A percentile compares a stretch with the other conserved stretches of the same genome.
phyloP scores from a whole-genome alignment of 2,329 filamentous ascomycete species.

The Arthrobotrys conoides region DNA sequence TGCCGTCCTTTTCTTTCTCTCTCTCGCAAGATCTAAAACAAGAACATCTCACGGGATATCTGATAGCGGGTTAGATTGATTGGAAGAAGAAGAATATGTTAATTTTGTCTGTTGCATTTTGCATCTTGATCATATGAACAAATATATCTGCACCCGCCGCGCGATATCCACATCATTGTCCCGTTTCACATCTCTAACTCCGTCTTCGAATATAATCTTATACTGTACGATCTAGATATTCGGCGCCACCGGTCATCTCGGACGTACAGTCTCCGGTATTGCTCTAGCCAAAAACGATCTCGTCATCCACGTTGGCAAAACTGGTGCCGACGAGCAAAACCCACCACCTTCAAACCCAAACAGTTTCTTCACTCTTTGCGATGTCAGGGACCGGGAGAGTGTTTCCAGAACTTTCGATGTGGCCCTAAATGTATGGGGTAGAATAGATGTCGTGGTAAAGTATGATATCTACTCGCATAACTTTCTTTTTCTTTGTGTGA shows the following conservation, averaged over 20 bases:
- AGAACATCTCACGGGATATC: neutral
- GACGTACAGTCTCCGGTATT: conserved; percentile 86
- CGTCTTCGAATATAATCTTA: neutral
- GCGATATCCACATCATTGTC: neutral
- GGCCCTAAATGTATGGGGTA: conserved; percentile 81
- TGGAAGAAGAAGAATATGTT: neutral
- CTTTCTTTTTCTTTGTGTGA: neutral
- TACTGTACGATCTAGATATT: conserved; percentile 74
- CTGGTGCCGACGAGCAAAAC: conserved; percentile 73
- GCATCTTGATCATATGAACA: conserved; percentile 4
- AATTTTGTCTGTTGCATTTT: conserved; percentile 1
- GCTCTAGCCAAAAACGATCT: conserved; percentile 85
- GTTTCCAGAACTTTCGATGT: conserved; percentile 79
- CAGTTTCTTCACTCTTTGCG: conserved; percentile 86
- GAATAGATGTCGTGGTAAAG: conserved; percentile 90
- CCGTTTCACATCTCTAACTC: conserved; percentile 14
- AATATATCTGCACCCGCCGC: neutral
- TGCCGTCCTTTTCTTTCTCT: neutral
- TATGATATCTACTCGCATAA: conserved; percentile 17
- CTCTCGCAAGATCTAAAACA: neutral
- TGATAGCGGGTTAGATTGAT: neutral
- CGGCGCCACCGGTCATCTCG: conserved; percentile 97
- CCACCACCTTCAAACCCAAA: conserved; percentile 80
- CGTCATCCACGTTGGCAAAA: conserved; percentile 87
- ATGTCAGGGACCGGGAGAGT: conserved; percentile 85